Evolutionary conservation across 495 filamentous ascomycete genomes (phyloP).

Genomic region (Endocarpon pusillum): DNA sequence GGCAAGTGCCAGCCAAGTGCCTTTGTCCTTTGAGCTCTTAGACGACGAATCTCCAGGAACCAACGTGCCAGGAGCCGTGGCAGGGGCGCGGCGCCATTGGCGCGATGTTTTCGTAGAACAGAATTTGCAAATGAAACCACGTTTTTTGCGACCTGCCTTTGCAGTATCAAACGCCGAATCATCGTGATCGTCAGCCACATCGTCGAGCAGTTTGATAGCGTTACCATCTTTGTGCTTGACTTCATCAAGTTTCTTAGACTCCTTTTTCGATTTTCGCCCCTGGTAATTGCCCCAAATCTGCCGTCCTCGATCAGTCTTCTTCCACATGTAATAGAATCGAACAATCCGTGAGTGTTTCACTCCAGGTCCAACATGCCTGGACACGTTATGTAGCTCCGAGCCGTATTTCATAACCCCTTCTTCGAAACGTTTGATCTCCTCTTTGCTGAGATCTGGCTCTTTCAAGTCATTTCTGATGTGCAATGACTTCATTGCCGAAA

Average conservation of each 20-base stretch:
- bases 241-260: constrained; percentile 35
- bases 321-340: constrained; percentile 95
- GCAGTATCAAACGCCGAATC: constrained; percentile 92
- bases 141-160: constrained; percentile 64
- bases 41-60: constrained; percentile 47
- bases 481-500: constrained; percentile 48
- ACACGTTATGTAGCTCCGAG: constrained; percentile 72
- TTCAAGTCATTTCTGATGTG: constrained; percentile 62
- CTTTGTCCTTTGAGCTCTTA: constrained; percentile 53
- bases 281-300: constrained; percentile 82
- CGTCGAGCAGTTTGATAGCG: constrained; percentile 63
- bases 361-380: constrained; percentile 61
- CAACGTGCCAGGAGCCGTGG: constrained; percentile 49
- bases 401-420: constrained; percentile 83
- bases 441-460: constrained; percentile 62
- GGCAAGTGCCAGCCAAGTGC: constrained; percentile 56
- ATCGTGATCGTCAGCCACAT: constrained; percentile 82
- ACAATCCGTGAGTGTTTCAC: constrained; percentile 62
- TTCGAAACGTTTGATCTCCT: constrained; percentile 78
- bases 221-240: constrained; percentile 41
- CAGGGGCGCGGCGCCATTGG: constrained; percentile 85
- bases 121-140: constrained; percentile 87
- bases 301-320: constrained; percentile 73
- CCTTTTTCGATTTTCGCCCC: constrained; percentile 74
- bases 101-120: constrained; percentile 61